Base-by-base conservation (phyloP, 202 grass and related monocot genomes). In the Alloteropsis angusta region DNA sequence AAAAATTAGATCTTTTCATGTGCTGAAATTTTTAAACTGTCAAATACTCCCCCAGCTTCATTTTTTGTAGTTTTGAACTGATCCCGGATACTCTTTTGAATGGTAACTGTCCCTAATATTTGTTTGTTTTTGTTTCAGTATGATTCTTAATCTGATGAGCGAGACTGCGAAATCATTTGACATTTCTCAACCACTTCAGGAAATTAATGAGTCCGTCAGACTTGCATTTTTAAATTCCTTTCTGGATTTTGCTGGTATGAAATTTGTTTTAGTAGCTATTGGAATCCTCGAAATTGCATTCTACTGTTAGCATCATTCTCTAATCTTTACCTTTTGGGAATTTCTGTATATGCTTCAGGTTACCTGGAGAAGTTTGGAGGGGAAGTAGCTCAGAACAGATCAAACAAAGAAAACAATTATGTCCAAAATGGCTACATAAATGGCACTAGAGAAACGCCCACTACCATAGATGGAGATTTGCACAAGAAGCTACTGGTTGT, bases 171-270 rank as follows among this genome's bases (percentile, higher is more conserved):
- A 96, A 88, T 88, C 80, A 19, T 89, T 78, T 30, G 84, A 89
- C 76, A 86, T 93, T 74, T 87, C 88, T 69, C 92, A 93, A 80
- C 92, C 88, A 63, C 86, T 99, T 80, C 92, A 91, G 60, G 96
- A 99, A 91, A 99, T 99, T 79, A 87, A 96, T 42, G 96, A 99
- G 81, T 99, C 96, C 58, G 88, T 99, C 75, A 90, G 96, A 78
- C 96, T 99, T 86, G 90, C 90, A 88, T 96, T 99, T 87, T 90
- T 99, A 45, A 99, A 91, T 79, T 93, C 88, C 54, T 96, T 99
- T 84, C 76, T 90, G 61, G 96, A 99, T 84, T 96, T 99, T 93
- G 96, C 92, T 3, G 92, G 96, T 99, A 95, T 39, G 79, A 17
- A 62, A 54, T 78, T 56, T 34, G 25, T 82, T 54, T 85, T 25